These are phyloP conservation scores for Fusarium veterinarium DNA, from an alignment of 2,329 filamentous ascomycete genomes.

Conservation along the genomic window DNA sequence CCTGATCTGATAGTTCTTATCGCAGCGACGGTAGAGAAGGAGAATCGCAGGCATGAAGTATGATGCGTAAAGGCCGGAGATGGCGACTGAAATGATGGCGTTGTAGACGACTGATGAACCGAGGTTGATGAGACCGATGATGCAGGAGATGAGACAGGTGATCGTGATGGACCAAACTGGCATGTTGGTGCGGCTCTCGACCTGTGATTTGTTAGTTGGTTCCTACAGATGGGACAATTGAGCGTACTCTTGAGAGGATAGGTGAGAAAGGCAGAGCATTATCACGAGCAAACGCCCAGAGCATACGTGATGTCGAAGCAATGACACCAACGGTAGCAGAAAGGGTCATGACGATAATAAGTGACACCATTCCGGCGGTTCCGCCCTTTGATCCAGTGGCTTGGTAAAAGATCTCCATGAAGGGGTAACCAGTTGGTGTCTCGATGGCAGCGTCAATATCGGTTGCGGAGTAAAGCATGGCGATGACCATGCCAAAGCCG, in stretches of 20 bases:
- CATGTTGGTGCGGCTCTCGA: slow-evolving; percentile 35
- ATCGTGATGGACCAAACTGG: slow-evolving; percentile 38
- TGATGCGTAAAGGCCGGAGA: slow-evolving; percentile 38
- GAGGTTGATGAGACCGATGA: slow-evolving; percentile 41
- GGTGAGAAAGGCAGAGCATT: slow-evolving; percentile 37
- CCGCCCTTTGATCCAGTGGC: slow-evolving; percentile 36
- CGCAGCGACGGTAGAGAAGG: slow-evolving; percentile 40
- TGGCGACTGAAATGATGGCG: slow-evolving; percentile 38
- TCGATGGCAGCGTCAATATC: slow-evolving; percentile 38
- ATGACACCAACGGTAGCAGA: slow-evolving; percentile 42
- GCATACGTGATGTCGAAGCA: slow-evolving; percentile 40
- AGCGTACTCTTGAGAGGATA: slow-evolving; percentile 27
- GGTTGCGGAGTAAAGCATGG: slow-evolving; percentile 41
- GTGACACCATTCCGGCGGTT: slow-evolving; percentile 32
- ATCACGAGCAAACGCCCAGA: slow-evolving; percentile 39
- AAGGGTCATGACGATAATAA: slow-evolving; percentile 39
- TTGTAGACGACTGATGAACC: slow-evolving; percentile 40
- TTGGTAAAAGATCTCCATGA: slow-evolving; percentile 41
- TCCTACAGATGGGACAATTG: accelerated
- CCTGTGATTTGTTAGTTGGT: slow-evolving; percentile 4
- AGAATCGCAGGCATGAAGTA: slow-evolving; percentile 38
- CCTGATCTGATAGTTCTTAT: slow-evolving; percentile 37
- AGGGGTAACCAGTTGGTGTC: slow-evolving; percentile 38
- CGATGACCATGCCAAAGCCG: slow-evolving; percentile 41
- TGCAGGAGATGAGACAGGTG: slow-evolving; percentile 35